A percentile compares a stretch with the other conserved stretches of the same genome.
phyloP scores from a whole-genome alignment of 2,329 filamentous ascomycete species.

The Arthrinium phaeospermum region DNA sequence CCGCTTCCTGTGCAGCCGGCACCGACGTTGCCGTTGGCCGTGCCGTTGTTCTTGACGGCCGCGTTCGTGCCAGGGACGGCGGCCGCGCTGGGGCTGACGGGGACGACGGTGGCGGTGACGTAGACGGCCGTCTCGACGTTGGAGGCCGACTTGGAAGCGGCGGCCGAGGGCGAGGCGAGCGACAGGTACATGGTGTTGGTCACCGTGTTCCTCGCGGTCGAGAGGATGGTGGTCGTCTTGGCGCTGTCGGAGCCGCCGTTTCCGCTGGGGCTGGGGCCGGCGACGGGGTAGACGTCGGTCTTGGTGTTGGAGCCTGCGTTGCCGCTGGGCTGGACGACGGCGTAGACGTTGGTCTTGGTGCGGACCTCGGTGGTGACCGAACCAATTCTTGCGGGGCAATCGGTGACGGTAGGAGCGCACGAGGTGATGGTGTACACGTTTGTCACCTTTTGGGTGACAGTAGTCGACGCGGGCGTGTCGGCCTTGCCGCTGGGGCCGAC shows the following conservation, averaged over 20 bases:
- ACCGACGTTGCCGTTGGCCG: conserved; percentile 5
- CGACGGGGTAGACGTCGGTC: conserved; percentile 27
- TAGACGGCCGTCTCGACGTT: neutral
- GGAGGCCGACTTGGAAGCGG: neutral
- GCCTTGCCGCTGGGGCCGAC: neutral
- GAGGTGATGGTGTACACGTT: conserved; percentile 36
- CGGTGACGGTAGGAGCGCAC: conserved; percentile 40
- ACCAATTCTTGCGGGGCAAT: conserved; percentile 45
- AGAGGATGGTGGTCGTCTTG: conserved; percentile 1
- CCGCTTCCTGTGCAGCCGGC: neutral
- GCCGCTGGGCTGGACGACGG: conserved; percentile 67
- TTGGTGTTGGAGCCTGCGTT: conserved; percentile 55
- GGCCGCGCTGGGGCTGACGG: neutral
- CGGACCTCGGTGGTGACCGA: conserved; percentile 47
- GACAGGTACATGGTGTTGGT: neutral
- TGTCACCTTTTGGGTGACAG: neutral
- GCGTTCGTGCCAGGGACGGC: neutral
- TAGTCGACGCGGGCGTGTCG: neutral
- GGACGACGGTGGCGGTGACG: conserved; percentile 14
- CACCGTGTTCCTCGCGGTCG: conserved; percentile 5
- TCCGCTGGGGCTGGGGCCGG: neutral
- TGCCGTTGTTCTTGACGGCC: neutral
- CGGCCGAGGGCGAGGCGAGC: neutral
- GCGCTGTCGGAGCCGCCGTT: neutral
- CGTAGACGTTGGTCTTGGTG: conserved; percentile 53